phyloP scores from a whole-genome alignment of 805 yeast species.

The Yueomyces sinensis region DNA sequence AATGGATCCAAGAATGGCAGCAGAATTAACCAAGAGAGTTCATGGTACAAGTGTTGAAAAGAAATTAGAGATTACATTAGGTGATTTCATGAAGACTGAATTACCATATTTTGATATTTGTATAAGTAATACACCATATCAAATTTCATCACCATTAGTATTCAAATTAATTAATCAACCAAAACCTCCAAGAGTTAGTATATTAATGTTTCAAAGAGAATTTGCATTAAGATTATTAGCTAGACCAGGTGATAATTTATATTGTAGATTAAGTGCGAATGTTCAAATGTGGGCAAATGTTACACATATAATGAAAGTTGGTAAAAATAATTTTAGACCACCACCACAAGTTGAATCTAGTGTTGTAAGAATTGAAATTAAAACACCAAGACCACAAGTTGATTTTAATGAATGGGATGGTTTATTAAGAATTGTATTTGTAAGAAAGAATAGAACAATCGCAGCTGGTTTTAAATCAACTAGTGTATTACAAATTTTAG shows the following conservation, averaged over 20 bases:
- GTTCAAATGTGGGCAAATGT: constrained; percentile 99
- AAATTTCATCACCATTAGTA: constrained; percentile 91
- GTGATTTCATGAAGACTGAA: constrained; percentile 93
- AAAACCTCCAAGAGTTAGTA: constrained; percentile 86
- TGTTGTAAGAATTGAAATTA: constrained; percentile 87
- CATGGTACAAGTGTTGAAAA: constrained; percentile 93
- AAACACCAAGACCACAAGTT: constrained; percentile 84
- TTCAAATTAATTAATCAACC: constrained; percentile 86
- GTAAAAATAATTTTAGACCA: constrained; percentile 90
- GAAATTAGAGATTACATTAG: constrained; percentile 80
- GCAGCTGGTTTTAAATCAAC: constrained; percentile 83
- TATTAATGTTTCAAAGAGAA: constrained; percentile 96
- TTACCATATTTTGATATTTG: constrained; percentile 92
- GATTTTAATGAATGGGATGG: constrained; percentile 98
- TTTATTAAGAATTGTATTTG: constrained; percentile 76
- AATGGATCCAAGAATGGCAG: constrained; percentile 99
- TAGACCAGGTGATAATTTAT: constrained; percentile 89
- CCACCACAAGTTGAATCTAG: constrained; percentile 98
- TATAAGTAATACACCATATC: constrained; percentile 95
- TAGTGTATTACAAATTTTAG: constrained; percentile 69
- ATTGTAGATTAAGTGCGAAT: constrained; percentile 88
- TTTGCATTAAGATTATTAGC: constrained; percentile 89
- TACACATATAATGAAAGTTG: constrained; percentile 96
- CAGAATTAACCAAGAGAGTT: constrained; percentile 92
- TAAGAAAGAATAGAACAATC: constrained; percentile 84